phyloP scores from a whole-genome alignment of 2,329 filamentous ascomycete genomes.

The Colletotrichum gigasporum region DNA sequence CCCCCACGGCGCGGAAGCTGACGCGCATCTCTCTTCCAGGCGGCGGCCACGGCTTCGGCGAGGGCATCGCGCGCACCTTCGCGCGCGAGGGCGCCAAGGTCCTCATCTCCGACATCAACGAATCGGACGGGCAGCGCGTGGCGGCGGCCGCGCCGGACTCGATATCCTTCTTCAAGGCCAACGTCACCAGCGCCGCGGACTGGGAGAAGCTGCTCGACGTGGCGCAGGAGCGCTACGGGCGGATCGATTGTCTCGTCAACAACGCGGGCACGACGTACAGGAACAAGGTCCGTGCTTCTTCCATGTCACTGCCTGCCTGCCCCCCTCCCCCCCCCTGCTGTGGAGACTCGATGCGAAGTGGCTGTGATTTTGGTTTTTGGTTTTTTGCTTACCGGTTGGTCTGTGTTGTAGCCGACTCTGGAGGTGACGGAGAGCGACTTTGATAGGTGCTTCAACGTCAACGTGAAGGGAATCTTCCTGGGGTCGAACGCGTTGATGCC shows the following conservation, averaged over 20 bases:
- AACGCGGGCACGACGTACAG: slow-evolving; percentile 68
- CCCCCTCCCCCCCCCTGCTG: too few species aligned
- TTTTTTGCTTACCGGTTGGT: background rate
- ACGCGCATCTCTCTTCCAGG: background rate
- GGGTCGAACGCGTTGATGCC: slow-evolving; percentile 58
- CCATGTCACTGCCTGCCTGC: too few species aligned
- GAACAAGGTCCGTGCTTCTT: slow-evolving; percentile 54
- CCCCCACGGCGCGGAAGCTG: background rate
- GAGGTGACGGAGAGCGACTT: slow-evolving; percentile 74
- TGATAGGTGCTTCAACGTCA: slow-evolving; percentile 73
- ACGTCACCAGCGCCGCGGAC: slow-evolving; percentile 62
- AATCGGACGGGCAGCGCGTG: slow-evolving; percentile 57
- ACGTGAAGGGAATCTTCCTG: slow-evolving; percentile 73
- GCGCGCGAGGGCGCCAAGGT: slow-evolving; percentile 68
- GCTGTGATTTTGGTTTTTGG: background rate
- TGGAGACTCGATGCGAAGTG: too few species aligned
- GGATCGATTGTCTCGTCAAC: slow-evolving; percentile 68
- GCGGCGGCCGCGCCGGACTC: slow-evolving; percentile 40
- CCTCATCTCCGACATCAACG: slow-evolving; percentile 69
- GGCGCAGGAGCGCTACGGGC: slow-evolving; percentile 56
- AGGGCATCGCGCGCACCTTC: slow-evolving; percentile 68
- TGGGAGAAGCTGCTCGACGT: slow-evolving; percentile 61
- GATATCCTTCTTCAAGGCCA: slow-evolving; percentile 51
- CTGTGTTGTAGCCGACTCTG: slow-evolving; percentile 54
- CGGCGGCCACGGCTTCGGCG: slow-evolving; percentile 64